These are phyloP conservation scores for Tetrahymena thermophila DNA, from an alignment of 73 alveolate species.

Conservation along the genomic window DNA sequence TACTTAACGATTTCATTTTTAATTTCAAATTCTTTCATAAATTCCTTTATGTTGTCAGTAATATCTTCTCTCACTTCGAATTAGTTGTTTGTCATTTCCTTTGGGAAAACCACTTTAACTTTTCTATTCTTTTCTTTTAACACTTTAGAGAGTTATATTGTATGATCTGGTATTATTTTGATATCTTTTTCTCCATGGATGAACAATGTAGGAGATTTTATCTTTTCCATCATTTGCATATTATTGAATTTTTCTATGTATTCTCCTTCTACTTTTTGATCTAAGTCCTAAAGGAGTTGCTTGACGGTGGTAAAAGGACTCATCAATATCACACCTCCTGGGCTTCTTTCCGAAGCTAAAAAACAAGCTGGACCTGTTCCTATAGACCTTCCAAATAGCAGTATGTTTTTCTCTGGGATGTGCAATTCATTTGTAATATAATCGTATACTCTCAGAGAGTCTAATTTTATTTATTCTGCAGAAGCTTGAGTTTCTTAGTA, in stretches of 20 bases:
- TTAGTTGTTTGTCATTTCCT: not conserved
- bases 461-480: constrained; percentile 12
- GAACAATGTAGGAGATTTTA: not conserved
- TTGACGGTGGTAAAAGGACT: constrained; percentile 83
- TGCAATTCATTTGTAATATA: constrained; percentile 4
- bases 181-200: not conserved
- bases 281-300: not conserved
- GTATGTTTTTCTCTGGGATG: constrained; percentile 13
- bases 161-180: not conserved
- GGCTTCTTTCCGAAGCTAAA: constrained; percentile 65
- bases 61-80: not conserved
- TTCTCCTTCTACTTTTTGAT: not conserved
- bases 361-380: constrained; percentile 86
- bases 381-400: constrained; percentile 30
- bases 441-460: constrained; percentile 11
- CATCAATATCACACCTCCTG: constrained; percentile 63
- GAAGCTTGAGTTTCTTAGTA: constrained; percentile 19
- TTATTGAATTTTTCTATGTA: not conserved
- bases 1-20: not conserved
- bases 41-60: not conserved
- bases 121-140: not conserved
- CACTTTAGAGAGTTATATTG: not conserved
- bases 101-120: not conserved
- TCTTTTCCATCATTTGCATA: not conserved
- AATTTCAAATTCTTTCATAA: not conserved